Evolutionary conservation across 2,329 filamentous ascomycete genomes (phyloP), one percentile per base, ranked within the genome.

Genomic region (Fusarium sp.): DNA sequence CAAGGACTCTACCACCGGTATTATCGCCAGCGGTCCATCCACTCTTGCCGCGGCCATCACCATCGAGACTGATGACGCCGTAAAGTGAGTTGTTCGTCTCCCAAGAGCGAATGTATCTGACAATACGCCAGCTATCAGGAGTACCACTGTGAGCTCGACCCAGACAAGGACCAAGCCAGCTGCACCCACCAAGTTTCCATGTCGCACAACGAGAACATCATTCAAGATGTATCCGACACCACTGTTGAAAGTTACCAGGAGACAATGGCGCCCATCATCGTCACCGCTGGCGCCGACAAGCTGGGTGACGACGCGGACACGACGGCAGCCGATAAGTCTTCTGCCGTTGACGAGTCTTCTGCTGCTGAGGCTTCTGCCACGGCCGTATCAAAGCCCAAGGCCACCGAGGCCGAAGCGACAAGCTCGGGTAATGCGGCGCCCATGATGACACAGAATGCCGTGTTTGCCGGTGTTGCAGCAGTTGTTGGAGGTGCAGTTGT

Each of bases 381-480:
- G 50, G 54, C 45, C n/a, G 27, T 70, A 63, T 57, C 73, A 5
- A 71, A 63, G 33, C 66, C 76, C 27, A 69, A 68, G 33, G 57
- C 70, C 38, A 68, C 66, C 5, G 63, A 76, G 1, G 65, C 77
- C 25, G 63, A 68, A 56, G 66, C 63, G 25, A 70, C 75, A 25
- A 60, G 31, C 9, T 40, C 71, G 10, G 64, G 47, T 38, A 52
- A 47, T 57, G 82, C 80, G 8, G 79, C 77, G 3, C 72, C 80
- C n/a, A 73, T 79, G 66, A 70, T 77, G 61, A 82, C 81, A 14
- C 80, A 82, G 68, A 82, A 83, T 59, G 82, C 80, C 18, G 61
- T 84, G 6, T 47, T 84, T 38, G 79, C 80, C 52, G 83, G 82
- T 20, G 79, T 82, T 29, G 83, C 80, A 25, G 80, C 78, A 16